Base-by-base conservation (phyloP, 31 red algal species). In the Odonthalia washingtoniensis region DNA sequence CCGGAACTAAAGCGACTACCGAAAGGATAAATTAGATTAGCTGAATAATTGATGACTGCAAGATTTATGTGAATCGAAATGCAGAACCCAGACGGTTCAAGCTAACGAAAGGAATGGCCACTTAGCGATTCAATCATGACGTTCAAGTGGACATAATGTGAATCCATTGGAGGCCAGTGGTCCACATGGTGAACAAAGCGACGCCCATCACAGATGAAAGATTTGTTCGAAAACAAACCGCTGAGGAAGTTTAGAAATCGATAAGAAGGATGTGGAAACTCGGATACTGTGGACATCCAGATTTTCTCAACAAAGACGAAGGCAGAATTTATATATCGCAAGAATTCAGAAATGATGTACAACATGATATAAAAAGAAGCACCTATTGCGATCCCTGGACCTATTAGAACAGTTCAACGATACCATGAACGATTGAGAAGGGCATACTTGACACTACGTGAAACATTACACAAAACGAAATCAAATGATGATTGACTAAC, bases 91-190 rank as follows among this genome's bases (percentile, higher is more conserved):
- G 49, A 57, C 9, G 49, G 49, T 57, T 57, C 21, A 57, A 57
- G 21, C 21, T 9, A 57, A 82, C 53, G 2, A 82, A 40, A 57
- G 81, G 81, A 3, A 73, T 44, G 1, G 81, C 46, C 17, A 46
- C 70, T 2, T 42, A 72, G 1, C 3, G 81, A 2, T 85, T 85
- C 68, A 85, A 85, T 42, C 81, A 85, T 45, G 53, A 53, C 18
- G 81, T 85, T 1, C 39, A 61, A 9, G 67, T 85, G 2, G 67
- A 85, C 43, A 65, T 73, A 9, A 85, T 85, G 81, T 70, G 60
- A 44, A 72, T 85, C 43, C 44, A 62, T 34, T 26, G 46, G 9
- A 63, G 61, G 35, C 53, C 84, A 37, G 84, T 87, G 33, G 28
- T 60, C 21, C 72, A 87, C 44, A 30, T 87, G 3, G 84, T 87